phyloP scores from a whole-genome alignment of 108 stramenopile genomes.

The Mediolabrus comicus region DNA sequence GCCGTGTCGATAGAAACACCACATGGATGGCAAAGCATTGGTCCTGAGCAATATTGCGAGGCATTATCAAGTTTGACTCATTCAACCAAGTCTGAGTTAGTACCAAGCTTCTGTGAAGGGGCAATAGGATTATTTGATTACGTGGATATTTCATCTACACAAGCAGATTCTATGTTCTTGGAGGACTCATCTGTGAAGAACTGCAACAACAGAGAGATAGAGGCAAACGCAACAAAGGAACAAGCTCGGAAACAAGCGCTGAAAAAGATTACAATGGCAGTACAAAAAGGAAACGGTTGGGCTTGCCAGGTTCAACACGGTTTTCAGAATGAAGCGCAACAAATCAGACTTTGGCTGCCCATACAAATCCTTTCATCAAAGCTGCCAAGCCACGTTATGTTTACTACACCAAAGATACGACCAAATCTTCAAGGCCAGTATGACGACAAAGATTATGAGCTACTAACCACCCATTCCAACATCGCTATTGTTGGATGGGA shows the following conservation, averaged over 20 bases:
- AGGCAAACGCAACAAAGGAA: neutral
- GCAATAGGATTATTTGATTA: conserved; percentile 44
- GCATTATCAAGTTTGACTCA: conserved; percentile 27
- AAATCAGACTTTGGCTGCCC: conserved; percentile 14
- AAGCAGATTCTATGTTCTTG: conserved; percentile 13
- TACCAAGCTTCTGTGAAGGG: conserved; percentile 7
- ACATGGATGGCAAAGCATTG: conserved; percentile 68
- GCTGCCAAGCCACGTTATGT: conserved; percentile 7
- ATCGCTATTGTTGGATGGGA: conserved; percentile 43
- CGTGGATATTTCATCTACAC: conserved; percentile 15
- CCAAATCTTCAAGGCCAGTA: neutral
- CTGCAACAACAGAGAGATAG: neutral
- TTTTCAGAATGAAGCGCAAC: neutral
- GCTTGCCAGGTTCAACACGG: neutral
- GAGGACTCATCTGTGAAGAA: neutral
- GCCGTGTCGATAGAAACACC: conserved; percentile 62
- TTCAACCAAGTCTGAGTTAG: neutral
- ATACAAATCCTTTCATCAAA: conserved; percentile 10
- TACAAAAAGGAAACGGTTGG: conserved; percentile 23
- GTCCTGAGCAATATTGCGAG: conserved; percentile 52
- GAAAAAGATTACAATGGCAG: conserved; percentile 20
- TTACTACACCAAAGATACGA: conserved; percentile 9
- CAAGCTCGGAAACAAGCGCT: conserved; percentile 8
- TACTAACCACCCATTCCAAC: conserved; percentile 7
- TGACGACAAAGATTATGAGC: neutral